Base-by-base conservation (phyloP, 495 filamentous ascomycete species). In the Aeminium ludgeri region DNA sequence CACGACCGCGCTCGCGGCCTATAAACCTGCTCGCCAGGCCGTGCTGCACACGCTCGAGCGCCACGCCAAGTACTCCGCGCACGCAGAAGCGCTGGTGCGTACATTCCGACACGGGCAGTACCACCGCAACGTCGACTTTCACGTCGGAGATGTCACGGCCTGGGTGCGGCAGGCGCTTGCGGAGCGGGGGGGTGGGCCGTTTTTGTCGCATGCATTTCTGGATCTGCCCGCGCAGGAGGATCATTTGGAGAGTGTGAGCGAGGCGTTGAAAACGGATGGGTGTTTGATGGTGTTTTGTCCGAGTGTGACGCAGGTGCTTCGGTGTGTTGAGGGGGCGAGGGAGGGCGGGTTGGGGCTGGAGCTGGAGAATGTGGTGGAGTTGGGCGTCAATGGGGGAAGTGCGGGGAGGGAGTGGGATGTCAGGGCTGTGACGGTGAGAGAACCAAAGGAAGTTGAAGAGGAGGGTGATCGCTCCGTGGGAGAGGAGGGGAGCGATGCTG, bases 51-150 rank as follows among this genome's bases (percentile, higher is more conserved):
- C 76, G 2, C 59, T 85, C 32, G 82, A 86, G 48, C 60, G 69
- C 28, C 72, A 69, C 0, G 42, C 62, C 4, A 66, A 62, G 25
- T 68, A 74, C 60, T 75, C 77, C 6, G 46, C 55, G 1, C 68
- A 73, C 40, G 81, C 82, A 2, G 60, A 71, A 44, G 57, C 62
- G 28, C 65, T 76, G 34, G 68, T 86, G 10, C 46, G 60, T 6
- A 67, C 71, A 5, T 87, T 83, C 59, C 70, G 77, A 2, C 64
- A 68, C 10, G 82, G 80, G 1, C 66, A 83, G 20, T 87, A 87
- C 58, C 57, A 58, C 5, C 59, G 60, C 13, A 60, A 80, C 49
- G 62, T 85, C 34, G 73, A 81, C 45, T 86, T 86, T 56, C 70
- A 85, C 56, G 68, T 79, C 33, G 71, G 68, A n/a, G 62, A 66